Base-by-base conservation (phyloP, 2,329 filamentous ascomycete genomes). In the Neofusicoccum laricinum region DNA sequence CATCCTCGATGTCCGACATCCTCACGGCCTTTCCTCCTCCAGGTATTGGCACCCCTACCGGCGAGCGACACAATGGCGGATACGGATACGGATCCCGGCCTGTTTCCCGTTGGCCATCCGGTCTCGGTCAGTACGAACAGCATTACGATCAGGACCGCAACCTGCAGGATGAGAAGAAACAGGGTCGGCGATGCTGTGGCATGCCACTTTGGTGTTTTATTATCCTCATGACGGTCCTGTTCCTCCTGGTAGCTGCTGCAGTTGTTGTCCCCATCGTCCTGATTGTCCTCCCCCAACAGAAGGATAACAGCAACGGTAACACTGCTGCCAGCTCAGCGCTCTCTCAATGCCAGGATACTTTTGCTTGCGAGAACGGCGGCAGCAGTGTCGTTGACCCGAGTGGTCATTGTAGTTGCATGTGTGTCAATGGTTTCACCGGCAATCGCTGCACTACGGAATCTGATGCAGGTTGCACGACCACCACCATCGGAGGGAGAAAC, bases 381-480 rank as follows among this genome's bases (percentile, higher is more conserved):
- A 88, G 88, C 17, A 93, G 88, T 63, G 85, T 94, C 15, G 77
- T 92, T 19, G 86, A 84, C 15, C 81, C 86, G 64, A 85, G 86
- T 48, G 74, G 73, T 3, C 80, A 84, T 19, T 98, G 94, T 78
- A 89, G 89, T 12, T 99, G 94, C 74, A 87, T 97, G 48, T 99
- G 94, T 77, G 87, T 89, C 21, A 93, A 95, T 70, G 92, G 93
- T 1, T 98, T 94, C 74, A 93, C 90, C 0, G 89, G 89, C 21
- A 78, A 78, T 1, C 82, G 79, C 15, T 91, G 89, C 71, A 81
- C 77, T 1, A 78, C 76, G 4, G 68, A 77, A 14, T 76, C 80
- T 14, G 83, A 84, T 64, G 78, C 82, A 25, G 82, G 81, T 51
- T 91, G 88, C 70, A 82, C 84, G 6, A 87, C 83, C 0, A 82